These are phyloP conservation scores for Pichia sp. DNA, from an alignment of 1,139 yeast genomes.

Conservation along the genomic window DNA sequence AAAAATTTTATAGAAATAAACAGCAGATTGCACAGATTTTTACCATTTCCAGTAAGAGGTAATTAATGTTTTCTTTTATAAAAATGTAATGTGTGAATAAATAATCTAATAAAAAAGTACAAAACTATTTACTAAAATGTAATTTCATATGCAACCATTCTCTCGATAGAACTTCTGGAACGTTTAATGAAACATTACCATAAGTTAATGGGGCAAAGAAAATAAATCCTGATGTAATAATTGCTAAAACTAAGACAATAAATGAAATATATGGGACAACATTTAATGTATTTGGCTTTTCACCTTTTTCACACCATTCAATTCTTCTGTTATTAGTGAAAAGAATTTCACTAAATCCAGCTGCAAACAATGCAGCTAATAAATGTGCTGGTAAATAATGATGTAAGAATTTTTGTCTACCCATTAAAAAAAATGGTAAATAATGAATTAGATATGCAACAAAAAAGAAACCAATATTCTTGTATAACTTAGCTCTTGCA, in stretches of 20 bases:
- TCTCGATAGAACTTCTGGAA: slow-evolving; percentile 62
- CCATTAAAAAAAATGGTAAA: slow-evolving; percentile 87
- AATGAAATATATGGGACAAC: slow-evolving; percentile 30
- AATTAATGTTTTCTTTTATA: slow-evolving; percentile 1
- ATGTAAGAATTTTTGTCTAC: slow-evolving; percentile 88
- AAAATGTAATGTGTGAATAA: neutral
- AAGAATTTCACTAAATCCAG: slow-evolving; percentile 73
- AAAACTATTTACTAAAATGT: slow-evolving; percentile 67
- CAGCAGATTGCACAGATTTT: slow-evolving; percentile 53
- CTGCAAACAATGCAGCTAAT: slow-evolving; percentile 77
- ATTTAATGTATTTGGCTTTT: slow-evolving; percentile 21
- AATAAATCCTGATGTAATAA: slow-evolving; percentile 57
- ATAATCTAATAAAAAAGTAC: neutral
- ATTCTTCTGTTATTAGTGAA: slow-evolving; percentile 51
- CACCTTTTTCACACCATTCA: slow-evolving; percentile 23
- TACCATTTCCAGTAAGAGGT: slow-evolving; percentile 58
- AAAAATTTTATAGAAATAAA: slow-evolving; percentile 54
- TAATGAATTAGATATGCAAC: slow-evolving; percentile 86
- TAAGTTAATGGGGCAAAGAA: slow-evolving; percentile 82
- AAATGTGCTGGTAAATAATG: slow-evolving; percentile 96
- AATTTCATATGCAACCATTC: slow-evolving; percentile 78
- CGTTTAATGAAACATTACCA: slow-evolving; percentile 61
- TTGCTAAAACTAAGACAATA: slow-evolving; percentile 37
- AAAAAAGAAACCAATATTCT: slow-evolving; percentile 78
- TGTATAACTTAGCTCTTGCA: slow-evolving; percentile 70